These are phyloP conservation scores for Trichosporon ovoides DNA, from an alignment of 1,284 basidiomycete species.

Conservation along the genomic window DNA sequence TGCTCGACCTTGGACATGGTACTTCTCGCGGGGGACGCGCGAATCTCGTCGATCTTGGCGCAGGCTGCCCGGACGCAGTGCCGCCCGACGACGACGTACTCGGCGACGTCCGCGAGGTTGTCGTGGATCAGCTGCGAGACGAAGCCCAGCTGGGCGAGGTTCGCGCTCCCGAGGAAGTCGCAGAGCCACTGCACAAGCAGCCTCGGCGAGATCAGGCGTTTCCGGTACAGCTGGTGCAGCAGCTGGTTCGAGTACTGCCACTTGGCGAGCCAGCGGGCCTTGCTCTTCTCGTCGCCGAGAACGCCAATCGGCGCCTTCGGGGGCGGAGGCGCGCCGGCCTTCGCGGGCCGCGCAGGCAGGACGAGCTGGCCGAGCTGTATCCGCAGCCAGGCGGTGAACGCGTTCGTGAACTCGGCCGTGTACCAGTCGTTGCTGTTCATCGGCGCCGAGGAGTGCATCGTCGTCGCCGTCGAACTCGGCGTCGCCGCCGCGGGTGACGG, in stretches of 20 bases:
- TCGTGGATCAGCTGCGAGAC: constrained; percentile 70
- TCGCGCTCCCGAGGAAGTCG: constrained; percentile 66
- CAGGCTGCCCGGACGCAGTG: constrained; percentile 35
- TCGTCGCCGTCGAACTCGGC: constrained; percentile 35
- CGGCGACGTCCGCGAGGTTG: constrained; percentile 67
- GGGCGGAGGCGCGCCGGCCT: constrained; percentile 52
- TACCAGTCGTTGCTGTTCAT: constrained; percentile 73
- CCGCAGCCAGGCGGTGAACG: constrained; percentile 80
- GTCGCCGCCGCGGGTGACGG: constrained; percentile 37
- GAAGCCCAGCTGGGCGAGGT: constrained; percentile 80
- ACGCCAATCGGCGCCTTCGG: constrained; percentile 50
- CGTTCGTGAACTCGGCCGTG: constrained; percentile 81
- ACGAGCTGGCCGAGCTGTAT: constrained; percentile 81
- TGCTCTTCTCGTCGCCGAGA: constrained; percentile 37
- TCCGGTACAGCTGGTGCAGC: constrained; percentile 69
- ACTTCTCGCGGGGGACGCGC: constrained; percentile 24
- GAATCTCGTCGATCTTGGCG: constrained; percentile 59
- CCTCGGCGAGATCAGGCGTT: constrained; percentile 74
- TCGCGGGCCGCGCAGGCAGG: constrained; percentile 70
- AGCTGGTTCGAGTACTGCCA: constrained; percentile 56
- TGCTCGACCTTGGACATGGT: constrained; percentile 30
- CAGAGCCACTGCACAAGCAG: constrained; percentile 79
- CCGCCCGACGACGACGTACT: constrained; percentile 35
- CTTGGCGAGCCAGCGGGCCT: constrained; percentile 29
- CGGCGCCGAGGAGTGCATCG: constrained; percentile 34